phyloP scores from a whole-genome alignment of 257 asterid genomes.

The Haberlea rhodopensis region DNA sequence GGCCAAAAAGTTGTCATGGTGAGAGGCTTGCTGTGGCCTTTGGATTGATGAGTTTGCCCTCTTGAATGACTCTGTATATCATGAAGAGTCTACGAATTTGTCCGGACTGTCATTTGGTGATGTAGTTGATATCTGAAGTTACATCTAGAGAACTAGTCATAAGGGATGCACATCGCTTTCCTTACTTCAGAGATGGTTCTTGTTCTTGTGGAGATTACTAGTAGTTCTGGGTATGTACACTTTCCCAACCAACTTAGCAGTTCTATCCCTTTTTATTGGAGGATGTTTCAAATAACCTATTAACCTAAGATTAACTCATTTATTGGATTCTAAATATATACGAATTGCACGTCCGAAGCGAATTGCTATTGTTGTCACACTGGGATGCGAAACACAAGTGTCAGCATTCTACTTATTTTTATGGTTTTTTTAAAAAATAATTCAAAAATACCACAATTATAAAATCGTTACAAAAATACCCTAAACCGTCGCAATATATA shows the following conservation, averaged over 20 bases:
- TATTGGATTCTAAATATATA: no score
- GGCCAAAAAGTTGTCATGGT: constrained; percentile 15
- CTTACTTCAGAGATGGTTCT: constrained; percentile 18
- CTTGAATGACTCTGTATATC: constrained; percentile 15
- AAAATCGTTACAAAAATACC: no score
- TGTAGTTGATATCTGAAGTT: constrained; percentile 16
- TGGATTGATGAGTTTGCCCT: constrained; percentile 21
- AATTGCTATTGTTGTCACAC: no score
- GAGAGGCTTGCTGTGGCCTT: constrained; percentile 24
- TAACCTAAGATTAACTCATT: not conserved
- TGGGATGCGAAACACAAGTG: no score
- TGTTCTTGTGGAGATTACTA: constrained; percentile 26
- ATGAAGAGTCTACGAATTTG: constrained; percentile 22
- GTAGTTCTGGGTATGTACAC: not conserved
- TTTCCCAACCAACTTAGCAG: not conserved
- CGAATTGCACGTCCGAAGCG: no score
- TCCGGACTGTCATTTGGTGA: constrained; percentile 23
- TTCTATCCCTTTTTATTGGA: not conserved
- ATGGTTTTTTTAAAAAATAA: no score
- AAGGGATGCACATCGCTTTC: constrained; percentile 24
- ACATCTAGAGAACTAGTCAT: constrained; percentile 21
- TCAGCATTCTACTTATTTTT: no score
- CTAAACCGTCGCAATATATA: no score
- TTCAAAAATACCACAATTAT: no score
- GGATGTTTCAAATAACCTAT: not conserved